Evolutionary conservation across 768 basidiomycete species (phyloP).

Genomic region (Trametes cinnabarina): DNA sequence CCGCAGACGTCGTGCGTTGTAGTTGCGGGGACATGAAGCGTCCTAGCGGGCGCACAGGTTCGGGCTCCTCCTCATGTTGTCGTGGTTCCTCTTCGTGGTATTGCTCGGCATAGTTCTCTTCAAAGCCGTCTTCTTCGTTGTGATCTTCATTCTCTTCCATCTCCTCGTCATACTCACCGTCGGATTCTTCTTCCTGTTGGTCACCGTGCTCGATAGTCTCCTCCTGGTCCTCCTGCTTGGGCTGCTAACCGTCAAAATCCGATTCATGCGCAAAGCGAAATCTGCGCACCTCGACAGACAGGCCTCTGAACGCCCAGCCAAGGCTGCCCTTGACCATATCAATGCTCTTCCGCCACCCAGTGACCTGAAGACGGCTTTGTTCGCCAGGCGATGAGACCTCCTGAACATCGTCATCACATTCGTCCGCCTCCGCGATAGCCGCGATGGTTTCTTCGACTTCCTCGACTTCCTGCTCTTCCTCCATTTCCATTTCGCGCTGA

Average conservation of each 20-base stretch:
- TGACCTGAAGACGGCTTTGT: conserved; percentile 20
- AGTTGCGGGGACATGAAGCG: conserved; percentile 61
- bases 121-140: conserved; percentile 10
- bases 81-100: not conserved
- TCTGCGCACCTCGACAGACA: conserved; percentile 23
- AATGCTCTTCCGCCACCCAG: conserved; percentile 36
- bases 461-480: conserved; percentile 51
- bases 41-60: conserved; percentile 25
- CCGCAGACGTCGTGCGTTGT: not conserved
- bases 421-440: conserved; percentile 25
- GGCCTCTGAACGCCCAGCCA: conserved; percentile 31
- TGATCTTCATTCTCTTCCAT: conserved; percentile 5
- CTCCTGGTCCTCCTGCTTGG: conserved; percentile 19
- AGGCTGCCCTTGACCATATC: conserved; percentile 32
- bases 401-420: conserved; percentile 33
- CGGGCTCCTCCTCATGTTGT: not conserved
- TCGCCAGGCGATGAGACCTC: conserved; percentile 23
- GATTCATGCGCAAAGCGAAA: not conserved
- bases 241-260: not conserved
- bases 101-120: conserved; percentile 8
- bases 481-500: conserved; percentile 48
- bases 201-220: not conserved
- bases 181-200: conserved; percentile 23
- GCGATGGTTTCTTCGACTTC: conserved; percentile 44
- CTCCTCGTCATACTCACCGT: conserved; percentile 24